Percentiles rank a stretch among this genome's conserved stretches.
Evolutionary conservation across 495 filamentous ascomycete genomes (phyloP).

Genomic region (Parachaetomium inaequale): DNA sequence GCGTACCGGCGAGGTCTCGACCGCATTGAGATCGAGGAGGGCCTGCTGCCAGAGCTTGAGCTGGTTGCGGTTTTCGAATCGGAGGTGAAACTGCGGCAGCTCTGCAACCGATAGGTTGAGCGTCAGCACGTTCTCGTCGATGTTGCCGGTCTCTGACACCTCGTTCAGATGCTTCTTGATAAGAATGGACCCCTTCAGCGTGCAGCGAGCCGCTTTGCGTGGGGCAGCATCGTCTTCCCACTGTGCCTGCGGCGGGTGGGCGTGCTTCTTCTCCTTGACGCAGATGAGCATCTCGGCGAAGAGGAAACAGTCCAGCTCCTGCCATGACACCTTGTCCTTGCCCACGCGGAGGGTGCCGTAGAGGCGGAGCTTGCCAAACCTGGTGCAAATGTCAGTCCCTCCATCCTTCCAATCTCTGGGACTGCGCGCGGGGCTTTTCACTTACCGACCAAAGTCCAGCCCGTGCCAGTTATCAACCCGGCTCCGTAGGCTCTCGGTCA

Average conservation of each 20-base stretch:
- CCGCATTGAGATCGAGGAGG: constrained; percentile 74
- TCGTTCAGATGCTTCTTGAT: constrained; percentile 98
- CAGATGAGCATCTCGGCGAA: constrained; percentile 99
- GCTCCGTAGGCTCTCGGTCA: constrained; percentile 79
- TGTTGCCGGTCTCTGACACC: constrained; percentile 62
- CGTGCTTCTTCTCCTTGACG: constrained; percentile 89
- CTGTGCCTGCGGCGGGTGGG: constrained; percentile 45
- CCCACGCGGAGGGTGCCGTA: constrained; percentile 91
- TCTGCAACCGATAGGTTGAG: constrained; percentile 89
- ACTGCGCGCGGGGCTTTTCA: neutral
- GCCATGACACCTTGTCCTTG: constrained; percentile 96
- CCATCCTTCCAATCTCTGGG: neutral
- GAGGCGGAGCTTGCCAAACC: constrained; percentile 89
- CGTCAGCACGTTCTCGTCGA: constrained; percentile 81
- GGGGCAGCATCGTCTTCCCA: constrained; percentile 62
- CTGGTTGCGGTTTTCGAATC: constrained; percentile 80
- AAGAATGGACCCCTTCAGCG: constrained; percentile 93
- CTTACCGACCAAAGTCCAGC: constrained; percentile 84
- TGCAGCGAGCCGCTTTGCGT: constrained; percentile 69
- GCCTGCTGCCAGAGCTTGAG: constrained; percentile 90
- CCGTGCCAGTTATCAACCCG: constrained; percentile 99
- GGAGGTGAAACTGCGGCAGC: constrained; percentile 93
- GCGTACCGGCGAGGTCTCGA: constrained; percentile 57
- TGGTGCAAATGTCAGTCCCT: constrained; percentile 32
- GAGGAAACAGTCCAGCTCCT: constrained; percentile 95